Percentiles rank a stretch among this genome's conserved stretches.
These are phyloP conservation scores for Chaetothyriales sp. DNA, from an alignment of 2,329 filamentous ascomycete genomes.

Conservation along the genomic window DNA sequence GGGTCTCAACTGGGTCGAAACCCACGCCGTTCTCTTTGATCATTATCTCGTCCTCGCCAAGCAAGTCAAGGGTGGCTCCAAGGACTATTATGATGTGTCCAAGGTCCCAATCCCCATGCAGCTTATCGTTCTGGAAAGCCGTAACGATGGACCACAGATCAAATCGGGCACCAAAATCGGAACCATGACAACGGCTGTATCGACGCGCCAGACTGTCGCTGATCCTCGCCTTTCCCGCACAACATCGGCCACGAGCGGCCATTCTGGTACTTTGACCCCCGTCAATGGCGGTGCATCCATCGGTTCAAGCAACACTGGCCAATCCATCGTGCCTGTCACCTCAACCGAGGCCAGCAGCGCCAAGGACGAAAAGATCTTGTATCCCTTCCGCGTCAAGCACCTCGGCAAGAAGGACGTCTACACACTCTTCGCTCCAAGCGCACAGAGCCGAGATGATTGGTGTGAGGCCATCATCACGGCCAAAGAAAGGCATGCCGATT, in stretches of 20 bases:
- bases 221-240: constrained; percentile 42
- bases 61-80: constrained; percentile 42
- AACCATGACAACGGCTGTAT: constrained; percentile 50
- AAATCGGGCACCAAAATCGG: constrained; percentile 55
- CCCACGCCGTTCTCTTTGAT: constrained; percentile 85
- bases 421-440: constrained; percentile 70
- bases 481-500: constrained; percentile 83
- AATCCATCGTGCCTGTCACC: constrained; percentile 34
- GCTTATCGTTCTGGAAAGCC: constrained; percentile 78
- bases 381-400: constrained; percentile 92
- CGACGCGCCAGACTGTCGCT: constrained; percentile 26
- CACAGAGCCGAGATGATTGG: constrained; percentile 70
- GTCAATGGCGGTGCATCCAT: constrained; percentile 54
- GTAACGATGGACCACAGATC: constrained; percentile 78
- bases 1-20: constrained; percentile 86
- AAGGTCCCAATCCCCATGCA: constrained; percentile 96
- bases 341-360: constrained; percentile 34
- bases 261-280: constrained; percentile 44
- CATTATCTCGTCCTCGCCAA: constrained; percentile 94
- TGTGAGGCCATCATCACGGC: constrained; percentile 86
- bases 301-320: constrained; percentile 39
- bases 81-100: constrained; percentile 81
- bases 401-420: constrained; percentile 78
- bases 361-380: constrained; percentile 71
- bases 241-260: constrained; percentile 37